Percentiles rank a stretch among this genome's conserved stretches.
These are phyloP conservation scores for Thermomyces lanuginosus DNA, from an alignment of 2,329 filamentous ascomycete genomes.

Conservation along the genomic window DNA sequence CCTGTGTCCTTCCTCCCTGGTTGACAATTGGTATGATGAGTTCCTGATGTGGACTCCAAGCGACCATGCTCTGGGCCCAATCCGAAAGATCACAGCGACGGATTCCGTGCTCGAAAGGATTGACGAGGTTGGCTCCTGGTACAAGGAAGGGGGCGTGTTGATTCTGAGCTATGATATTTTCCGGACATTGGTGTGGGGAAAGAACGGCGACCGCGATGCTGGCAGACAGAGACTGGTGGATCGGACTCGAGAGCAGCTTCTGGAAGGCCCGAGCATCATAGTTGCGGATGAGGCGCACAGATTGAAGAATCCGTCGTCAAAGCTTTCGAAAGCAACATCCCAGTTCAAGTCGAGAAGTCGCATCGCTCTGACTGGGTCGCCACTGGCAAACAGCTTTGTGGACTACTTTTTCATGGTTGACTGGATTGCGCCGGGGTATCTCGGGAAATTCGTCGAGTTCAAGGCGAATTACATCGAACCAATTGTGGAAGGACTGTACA, in stretches of 20 bases:
- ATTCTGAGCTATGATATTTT: constrained; percentile 62
- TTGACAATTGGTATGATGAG: constrained; percentile 75
- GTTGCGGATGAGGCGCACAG: constrained; percentile 73
- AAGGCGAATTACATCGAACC: constrained; percentile 51
- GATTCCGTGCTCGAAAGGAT: constrained; percentile 23
- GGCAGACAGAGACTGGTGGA: constrained; percentile 23
- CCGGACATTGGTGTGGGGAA: constrained; percentile 29
- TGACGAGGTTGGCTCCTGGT: constrained; percentile 43
- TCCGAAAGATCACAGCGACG: constrained; percentile 39
- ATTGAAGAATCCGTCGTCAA: constrained; percentile 49
- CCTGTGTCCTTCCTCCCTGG: constrained; percentile 56
- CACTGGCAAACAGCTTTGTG: constrained; percentile 64
- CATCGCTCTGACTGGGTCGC: constrained; percentile 75
- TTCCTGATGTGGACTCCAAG: constrained; percentile 51
- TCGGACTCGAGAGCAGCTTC: constrained; percentile 30
- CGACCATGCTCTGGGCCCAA: constrained; percentile 35
- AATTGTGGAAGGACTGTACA: constrained; percentile 54
- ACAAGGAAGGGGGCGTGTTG: constrained; percentile 50
- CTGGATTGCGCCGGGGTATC: constrained; percentile 67
- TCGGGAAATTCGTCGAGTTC: constrained; percentile 56
- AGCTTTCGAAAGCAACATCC: constrained; percentile 38
- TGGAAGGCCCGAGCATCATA: constrained; percentile 51
- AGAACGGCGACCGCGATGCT: constrained; percentile 15
- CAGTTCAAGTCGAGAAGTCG: constrained; percentile 51
- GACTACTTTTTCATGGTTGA: constrained; percentile 82